Evolutionary conservation across 164 flowering plant species (phyloP).

Genomic region (Nymphaea colorata): DNA sequence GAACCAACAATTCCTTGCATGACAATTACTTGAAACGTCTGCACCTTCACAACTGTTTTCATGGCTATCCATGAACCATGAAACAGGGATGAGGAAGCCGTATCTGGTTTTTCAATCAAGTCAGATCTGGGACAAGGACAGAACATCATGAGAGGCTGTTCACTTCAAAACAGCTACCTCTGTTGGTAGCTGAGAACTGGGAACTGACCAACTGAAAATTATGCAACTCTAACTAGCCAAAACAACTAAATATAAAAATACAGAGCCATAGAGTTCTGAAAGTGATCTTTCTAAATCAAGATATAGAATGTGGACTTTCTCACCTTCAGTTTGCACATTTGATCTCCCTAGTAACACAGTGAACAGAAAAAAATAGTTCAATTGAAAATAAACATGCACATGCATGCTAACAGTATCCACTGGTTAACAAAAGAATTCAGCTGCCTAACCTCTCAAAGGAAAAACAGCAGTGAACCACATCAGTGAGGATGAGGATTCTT

Average conservation of each 20-base stretch:
- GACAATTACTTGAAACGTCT: conserved; percentile 79
- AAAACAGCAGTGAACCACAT: no score
- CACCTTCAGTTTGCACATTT: neutral
- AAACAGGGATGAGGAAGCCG: conserved; percentile 41
- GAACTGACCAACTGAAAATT: neutral
- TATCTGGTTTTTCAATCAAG: conserved; percentile 26
- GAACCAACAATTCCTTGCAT: conserved; percentile 93
- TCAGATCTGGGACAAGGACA: conserved; percentile 24
- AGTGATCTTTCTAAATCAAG: neutral
- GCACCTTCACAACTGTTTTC: conserved; percentile 65
- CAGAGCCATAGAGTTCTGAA: neutral
- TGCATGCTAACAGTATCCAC: no score
- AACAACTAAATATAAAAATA: no score
- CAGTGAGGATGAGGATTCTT: no score
- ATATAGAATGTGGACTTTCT: neutral
- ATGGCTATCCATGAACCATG: conserved; percentile 69
- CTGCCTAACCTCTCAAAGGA: no score
- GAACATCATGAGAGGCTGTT: conserved; percentile 2
- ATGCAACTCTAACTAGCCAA: neutral
- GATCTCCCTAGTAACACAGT: no score
- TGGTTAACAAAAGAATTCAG: no score
- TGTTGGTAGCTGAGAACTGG: neutral
- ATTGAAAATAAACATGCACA: no score
- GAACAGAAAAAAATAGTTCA: no score
- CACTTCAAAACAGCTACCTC: neutral